Evolutionary conservation across 352 stramenopile genomes (phyloP), one percentile per base, ranked within the genome.

Genomic region (Phytophthora pinifolia): DNA sequence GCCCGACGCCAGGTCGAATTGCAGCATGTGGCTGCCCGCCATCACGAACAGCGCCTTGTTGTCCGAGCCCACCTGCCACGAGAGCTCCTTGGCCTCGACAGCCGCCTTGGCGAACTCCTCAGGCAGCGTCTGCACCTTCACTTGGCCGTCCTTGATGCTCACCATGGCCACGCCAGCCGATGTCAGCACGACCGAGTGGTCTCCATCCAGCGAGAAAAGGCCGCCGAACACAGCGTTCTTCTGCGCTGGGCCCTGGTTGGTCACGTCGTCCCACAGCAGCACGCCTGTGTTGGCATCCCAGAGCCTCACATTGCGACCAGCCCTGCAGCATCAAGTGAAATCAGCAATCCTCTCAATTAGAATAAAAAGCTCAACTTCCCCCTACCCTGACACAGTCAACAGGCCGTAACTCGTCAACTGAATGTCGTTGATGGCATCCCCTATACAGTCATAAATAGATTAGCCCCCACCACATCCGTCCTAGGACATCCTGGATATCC

Each of bases 251-350:
- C 63, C 57, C 0, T 51, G n/a, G 41, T 62, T 72, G 8, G 63
- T 69, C 10, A 79, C 54, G 42, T 76, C 74, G 48, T 94, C 78
- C 83, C 83, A 94, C 9, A 88, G 48, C 37, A 94, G 44, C n/a
- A 71, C 62, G 10, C 83, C 83, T 17, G 85, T 60, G 1, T 70
- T 67, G 0, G 67, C 37, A 42, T 94, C 81, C 83, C 83, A 94
- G 48, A 92, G 61, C 3, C 81, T 68, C 41, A 92, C 51, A 51
- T 85, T 79, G 52, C 70, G 82, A 30, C 68, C 77, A 49, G 56
- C 33, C 25, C 79, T 88, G 53, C 30, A 55, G 14, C 10, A 60
- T 18, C 48, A 57, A 12, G 35, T 12, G 14, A 30, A n/a, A 18
- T 33, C 27, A 46, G 43, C 18, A 52, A 48, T 22, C 49, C 43